phyloP scores from a whole-genome alignment of 1,139 yeast genomes.

The Suhomyces wounanorum region DNA sequence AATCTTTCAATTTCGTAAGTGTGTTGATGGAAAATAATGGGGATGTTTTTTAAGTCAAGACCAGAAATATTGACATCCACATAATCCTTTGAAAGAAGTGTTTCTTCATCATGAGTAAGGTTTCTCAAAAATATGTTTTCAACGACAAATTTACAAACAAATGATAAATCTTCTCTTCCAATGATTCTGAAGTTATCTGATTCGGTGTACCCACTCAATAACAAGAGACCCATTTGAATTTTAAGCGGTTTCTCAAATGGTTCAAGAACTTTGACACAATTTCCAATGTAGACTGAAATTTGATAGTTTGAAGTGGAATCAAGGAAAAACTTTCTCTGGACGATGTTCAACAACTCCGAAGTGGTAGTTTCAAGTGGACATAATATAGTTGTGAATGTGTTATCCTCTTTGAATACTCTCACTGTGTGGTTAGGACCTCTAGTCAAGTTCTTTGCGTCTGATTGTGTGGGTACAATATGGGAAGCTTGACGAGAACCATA shows the following conservation, averaged over 20 bases:
- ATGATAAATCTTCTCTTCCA: constrained; percentile 87
- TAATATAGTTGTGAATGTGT: constrained; percentile 77
- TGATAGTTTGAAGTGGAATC: constrained; percentile 73
- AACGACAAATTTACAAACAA: constrained; percentile 80
- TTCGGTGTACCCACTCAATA: constrained; percentile 78
- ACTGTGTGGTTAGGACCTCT: constrained; percentile 53
- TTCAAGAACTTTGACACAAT: constrained; percentile 71
- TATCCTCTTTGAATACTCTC: constrained; percentile 76
- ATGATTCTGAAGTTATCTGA: constrained; percentile 74
- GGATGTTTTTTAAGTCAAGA: constrained; percentile 79
- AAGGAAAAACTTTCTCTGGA: constrained; percentile 76
- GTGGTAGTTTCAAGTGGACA: constrained; percentile 79
- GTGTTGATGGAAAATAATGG: constrained; percentile 77
- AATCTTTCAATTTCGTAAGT: constrained; percentile 80
- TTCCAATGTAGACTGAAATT: constrained; percentile 78
- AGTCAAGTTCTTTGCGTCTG: constrained; percentile 18
- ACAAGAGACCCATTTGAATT: constrained; percentile 71
- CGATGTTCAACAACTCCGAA: constrained; percentile 64
- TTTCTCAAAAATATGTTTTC: constrained; percentile 72
- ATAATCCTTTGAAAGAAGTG: constrained; percentile 61
- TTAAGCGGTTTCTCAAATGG: constrained; percentile 76
- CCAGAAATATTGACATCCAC: constrained; percentile 75
- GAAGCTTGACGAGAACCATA: constrained; percentile 37
- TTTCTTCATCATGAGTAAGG: constrained; percentile 67
- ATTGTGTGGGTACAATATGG: constrained; percentile 24